These are phyloP conservation scores for Eimeria tenella DNA, from an alignment of 169 alveolate species.

Conservation along the genomic window DNA sequence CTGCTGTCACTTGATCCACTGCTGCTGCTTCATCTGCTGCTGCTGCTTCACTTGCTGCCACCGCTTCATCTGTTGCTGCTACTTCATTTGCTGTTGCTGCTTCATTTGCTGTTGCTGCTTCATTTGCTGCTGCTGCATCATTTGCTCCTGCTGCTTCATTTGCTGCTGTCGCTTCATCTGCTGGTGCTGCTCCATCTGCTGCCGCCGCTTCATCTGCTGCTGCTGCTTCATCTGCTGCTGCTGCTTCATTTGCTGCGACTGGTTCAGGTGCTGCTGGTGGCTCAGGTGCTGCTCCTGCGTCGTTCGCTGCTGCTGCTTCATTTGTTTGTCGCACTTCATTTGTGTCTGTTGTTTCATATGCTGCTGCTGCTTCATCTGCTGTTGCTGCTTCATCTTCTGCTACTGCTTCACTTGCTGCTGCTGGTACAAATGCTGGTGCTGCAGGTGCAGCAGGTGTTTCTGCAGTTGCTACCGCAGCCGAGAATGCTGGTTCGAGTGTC, in stretches of 20 bases:
- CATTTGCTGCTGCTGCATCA: background rate
- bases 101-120: background rate
- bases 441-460: background rate
- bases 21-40: background rate
- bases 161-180: background rate
- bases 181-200: conserved; percentile 18
- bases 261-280: conserved; percentile 4
- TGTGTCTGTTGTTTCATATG: background rate
- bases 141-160: background rate
- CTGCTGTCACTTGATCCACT: conserved; percentile 2
- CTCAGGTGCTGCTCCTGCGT: background rate
- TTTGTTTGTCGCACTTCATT: background rate
- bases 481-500: background rate
- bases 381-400: conserved; percentile 25
- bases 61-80: background rate
- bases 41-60: background rate
- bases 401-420: background rate
- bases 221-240: conserved; percentile 8
- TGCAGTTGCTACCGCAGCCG: conserved; percentile 12
- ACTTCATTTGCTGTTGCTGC: conserved; percentile 6
- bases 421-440: background rate
- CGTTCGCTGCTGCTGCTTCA: background rate
- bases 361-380: background rate
- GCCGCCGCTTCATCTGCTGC: conserved; percentile 11
- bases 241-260: background rate